Evolutionary conservation across 805 yeast genomes (phyloP).

Genomic region (Starmerella davenportii): DNA sequence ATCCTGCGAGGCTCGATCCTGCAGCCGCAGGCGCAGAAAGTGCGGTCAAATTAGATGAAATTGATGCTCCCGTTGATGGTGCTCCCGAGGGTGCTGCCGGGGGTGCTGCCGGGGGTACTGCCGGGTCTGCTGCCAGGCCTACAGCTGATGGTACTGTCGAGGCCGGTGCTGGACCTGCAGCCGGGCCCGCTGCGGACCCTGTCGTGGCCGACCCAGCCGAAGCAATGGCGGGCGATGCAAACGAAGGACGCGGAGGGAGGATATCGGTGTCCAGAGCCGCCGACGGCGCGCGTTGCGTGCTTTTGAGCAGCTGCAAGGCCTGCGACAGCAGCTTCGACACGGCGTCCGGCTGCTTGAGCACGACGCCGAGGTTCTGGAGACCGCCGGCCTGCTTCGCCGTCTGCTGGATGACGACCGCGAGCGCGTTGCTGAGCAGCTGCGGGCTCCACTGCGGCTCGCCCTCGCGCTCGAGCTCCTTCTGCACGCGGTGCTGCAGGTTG

Average conservation of each 20-base stretch:
- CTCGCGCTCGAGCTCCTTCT: constrained; percentile 61
- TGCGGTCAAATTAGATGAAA: no score
- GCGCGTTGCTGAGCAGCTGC: constrained; percentile 68
- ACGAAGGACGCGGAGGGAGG: not conserved
- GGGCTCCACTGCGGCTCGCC: constrained; percentile 55
- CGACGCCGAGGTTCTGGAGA: constrained; percentile 12
- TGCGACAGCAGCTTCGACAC: constrained; percentile 12
- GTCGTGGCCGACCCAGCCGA: constrained; percentile 4
- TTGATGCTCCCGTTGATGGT: no score
- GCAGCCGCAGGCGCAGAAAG: not conserved
- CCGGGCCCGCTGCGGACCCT: not conserved
- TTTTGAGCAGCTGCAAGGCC: constrained; percentile 12
- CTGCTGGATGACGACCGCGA: constrained; percentile 82
- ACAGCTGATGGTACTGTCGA: not conserved
- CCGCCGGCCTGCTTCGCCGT: constrained; percentile 53
- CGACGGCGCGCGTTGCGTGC: constrained; percentile 15
- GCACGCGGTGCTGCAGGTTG: constrained; percentile 70
- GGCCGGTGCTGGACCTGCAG: constrained; percentile 4
- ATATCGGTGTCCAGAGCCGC: not conserved
- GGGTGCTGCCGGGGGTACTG: constrained; percentile 5
- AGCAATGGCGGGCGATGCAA: not conserved
- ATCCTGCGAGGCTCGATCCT: not conserved
- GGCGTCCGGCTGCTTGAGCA: constrained; percentile 15
- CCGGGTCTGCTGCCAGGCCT: not conserved
- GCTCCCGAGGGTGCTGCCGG: constrained; percentile 1